A percentile compares a stretch with the other conserved stretches of the same genome.
Evolutionary conservation across 2,329 filamentous ascomycete species (phyloP).

Genomic region (Talaromyces amestolkiae): DNA sequence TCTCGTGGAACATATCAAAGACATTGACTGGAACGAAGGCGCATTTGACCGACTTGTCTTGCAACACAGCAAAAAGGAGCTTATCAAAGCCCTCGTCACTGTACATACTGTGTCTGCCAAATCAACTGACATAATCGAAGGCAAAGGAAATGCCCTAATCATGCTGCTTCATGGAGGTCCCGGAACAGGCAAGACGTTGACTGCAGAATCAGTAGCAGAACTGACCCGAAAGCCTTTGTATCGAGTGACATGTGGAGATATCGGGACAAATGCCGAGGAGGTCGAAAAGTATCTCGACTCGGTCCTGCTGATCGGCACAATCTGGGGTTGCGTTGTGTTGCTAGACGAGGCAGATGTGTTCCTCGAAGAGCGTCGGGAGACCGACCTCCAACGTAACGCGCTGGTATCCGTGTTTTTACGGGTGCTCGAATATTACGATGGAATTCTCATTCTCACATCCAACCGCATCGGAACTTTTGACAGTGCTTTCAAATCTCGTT

Average conservation of each 20-base stretch:
- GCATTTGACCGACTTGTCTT: conserved; percentile 3
- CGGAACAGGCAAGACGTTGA: conserved; percentile 56
- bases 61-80: neutral
- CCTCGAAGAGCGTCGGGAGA: neutral
- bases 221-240: conserved; percentile 52
- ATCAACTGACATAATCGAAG: neutral
- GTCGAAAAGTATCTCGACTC: conserved; percentile 39
- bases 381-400: neutral
- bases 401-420: conserved; percentile 33
- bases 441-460: conserved; percentile 39
- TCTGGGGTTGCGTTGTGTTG: conserved; percentile 1
- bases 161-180: conserved; percentile 52
- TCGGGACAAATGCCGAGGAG: conserved; percentile 43
- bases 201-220: conserved; percentile 52
- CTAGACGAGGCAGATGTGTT: neutral
- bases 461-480: conserved; percentile 37
- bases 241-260: conserved; percentile 49
- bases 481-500: conserved; percentile 35
- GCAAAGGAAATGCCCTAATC: conserved; percentile 36
- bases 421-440: conserved; percentile 39
- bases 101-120: neutral
- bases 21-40: neutral
- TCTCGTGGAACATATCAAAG: neutral
- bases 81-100: neutral
- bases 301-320: conserved; percentile 24